Conservation (phyloP, 2,329 filamentous ascomycete genomes). For the Alternaria gansuensis region DNA sequence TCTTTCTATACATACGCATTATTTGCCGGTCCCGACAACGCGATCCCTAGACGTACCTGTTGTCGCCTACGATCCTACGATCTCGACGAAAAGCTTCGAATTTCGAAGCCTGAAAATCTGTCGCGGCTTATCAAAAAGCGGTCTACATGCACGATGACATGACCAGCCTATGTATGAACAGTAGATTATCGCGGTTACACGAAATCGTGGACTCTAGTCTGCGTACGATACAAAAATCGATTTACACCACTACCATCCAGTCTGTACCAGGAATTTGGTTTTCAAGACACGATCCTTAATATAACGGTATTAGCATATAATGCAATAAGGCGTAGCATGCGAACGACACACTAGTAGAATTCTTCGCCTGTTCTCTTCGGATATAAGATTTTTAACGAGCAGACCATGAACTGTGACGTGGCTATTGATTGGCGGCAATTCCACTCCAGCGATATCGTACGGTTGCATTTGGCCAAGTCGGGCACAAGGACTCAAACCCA, state of each 20-base stretch:
- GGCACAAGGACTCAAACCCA: neutral
- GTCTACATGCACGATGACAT: neutral
- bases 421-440: neutral
- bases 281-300: neutral
- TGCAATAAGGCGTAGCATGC: neutral
- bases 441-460: neutral
- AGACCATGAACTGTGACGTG: neutral
- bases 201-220: neutral
- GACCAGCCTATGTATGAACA: neutral
- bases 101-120: neutral
- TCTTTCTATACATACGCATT: neutral
- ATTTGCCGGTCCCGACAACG: neutral
- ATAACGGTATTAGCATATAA: neutral
- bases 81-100: neutral
- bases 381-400: neutral
- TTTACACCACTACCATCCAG: neutral
- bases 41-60: neutral
- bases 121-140: neutral
- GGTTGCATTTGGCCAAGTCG: neutral
- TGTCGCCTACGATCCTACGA: neutral
- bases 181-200: neutral
- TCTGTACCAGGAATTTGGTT: neutral
- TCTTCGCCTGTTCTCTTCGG: neutral
- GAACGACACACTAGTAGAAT: neutral
- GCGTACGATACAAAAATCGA: neutral